Conservation (phyloP, 2,329 filamentous ascomycete genomes). For the Paecilomyces variotii region DNA sequence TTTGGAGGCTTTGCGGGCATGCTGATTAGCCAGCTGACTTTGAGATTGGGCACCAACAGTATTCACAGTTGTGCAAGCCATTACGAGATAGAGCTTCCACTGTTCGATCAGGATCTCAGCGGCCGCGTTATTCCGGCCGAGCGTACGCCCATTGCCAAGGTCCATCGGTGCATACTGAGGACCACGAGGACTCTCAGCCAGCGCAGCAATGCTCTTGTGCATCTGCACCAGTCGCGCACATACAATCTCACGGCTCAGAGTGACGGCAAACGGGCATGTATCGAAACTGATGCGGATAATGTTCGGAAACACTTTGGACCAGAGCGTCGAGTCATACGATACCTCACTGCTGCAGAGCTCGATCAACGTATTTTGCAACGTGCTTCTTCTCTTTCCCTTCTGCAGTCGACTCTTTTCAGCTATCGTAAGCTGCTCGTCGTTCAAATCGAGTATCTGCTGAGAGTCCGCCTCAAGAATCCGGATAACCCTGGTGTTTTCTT, state of each 20-base stretch:
- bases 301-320: constrained; percentile 98
- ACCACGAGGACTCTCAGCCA: constrained; percentile 65
- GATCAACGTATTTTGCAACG: constrained; percentile 76
- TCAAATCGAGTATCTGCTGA: constrained; percentile 79
- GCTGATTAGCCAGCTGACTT: constrained; percentile 58
- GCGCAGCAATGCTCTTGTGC: constrained; percentile 71
- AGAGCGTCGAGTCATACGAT: constrained; percentile 87
- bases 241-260: constrained; percentile 81
- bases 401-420: constrained; percentile 89
- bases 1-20: constrained; percentile 73
- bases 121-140: constrained; percentile 52
- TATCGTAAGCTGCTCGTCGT: constrained; percentile 74
- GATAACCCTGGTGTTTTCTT: constrained; percentile 74
- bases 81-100: constrained; percentile 95
- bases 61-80: constrained; percentile 90
- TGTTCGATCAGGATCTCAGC: constrained; percentile 89
- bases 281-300: constrained; percentile 85
- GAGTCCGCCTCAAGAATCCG: constrained; percentile 88
- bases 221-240: constrained; percentile 89
- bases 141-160: constrained; percentile 27
- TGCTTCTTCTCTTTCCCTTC: constrained; percentile 76
- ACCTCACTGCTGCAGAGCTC: constrained; percentile 94
- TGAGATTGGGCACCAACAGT: constrained; percentile 62
- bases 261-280: constrained; percentile 83
- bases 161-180: constrained; percentile 31